Evolutionary conservation across 805 yeast genomes (phyloP), one percentile per base, ranked within the genome.

Genomic region (Zygosaccharomyces kombuchaensis): DNA sequence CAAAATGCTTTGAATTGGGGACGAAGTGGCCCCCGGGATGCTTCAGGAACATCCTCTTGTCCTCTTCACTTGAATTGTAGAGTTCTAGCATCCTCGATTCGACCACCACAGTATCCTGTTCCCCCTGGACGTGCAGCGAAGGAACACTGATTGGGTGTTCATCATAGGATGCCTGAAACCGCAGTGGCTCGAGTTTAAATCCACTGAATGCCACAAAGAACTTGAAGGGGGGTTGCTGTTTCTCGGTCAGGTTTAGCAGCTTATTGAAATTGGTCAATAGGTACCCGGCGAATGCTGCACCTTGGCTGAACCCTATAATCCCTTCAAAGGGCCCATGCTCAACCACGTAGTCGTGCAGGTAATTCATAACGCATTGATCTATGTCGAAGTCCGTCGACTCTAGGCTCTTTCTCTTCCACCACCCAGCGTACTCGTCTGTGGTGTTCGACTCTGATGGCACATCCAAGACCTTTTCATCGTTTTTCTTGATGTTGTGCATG

Each of bases 11-110:
- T 3, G 87, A 78, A 59, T 86, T 87, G n/a, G 99, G 99, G 31
- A 91, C 95, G 60, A 83, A 91, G 62, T 91, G 99, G 1, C 96
- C 96, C 42, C 98, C 98, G 4, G 97, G 95, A 60, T 91, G 99
- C 51, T 76, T 82, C 46, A 89, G 55, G 36, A 74, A 36, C 0
- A 70, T 72, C 16, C 86, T 66, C 14, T 65, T 63, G 2, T 56
- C 59, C 14, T 66, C 71, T 26, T 66, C 68, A 50, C 77, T 77
- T 13, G 72, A 69, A 8, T 79, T 75, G 51, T 71, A 81, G n/a
- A 91, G 69, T 2, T 68, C 63, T 65, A 76, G 62, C 0, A 84
- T 74, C 53, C 95, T 72, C 35, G 79, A 82, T 40, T 84, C 89
- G 1, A 81, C 75, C 1, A 93, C 96, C 9, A 91, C 83, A 0